A percentile compares a stretch with the other conserved stretches of the same genome.
Conservation (phyloP, 2,329 filamentous ascomycete species). For the Diaporthe citrichinensis region DNA sequence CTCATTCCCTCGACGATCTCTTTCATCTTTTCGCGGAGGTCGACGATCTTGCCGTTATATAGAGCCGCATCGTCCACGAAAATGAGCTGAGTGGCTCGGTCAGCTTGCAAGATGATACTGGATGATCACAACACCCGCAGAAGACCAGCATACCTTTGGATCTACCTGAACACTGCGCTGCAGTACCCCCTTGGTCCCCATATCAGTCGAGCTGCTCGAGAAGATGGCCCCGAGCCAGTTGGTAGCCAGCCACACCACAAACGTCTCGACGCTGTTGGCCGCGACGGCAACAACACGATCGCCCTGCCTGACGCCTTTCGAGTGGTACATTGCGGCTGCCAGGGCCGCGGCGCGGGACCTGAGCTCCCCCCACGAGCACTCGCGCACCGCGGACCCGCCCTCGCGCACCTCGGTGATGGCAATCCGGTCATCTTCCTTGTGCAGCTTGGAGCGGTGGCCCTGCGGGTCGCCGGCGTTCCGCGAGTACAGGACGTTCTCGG, state of each 20-base stretch:
- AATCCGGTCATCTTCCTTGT: constrained; percentile 80
- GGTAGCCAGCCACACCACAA: constrained; percentile 78
- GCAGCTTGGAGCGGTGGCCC: constrained; percentile 62
- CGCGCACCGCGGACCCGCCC: constrained; percentile 67
- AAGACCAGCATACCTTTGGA: constrained; percentile 67
- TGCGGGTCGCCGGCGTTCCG: constrained; percentile 54
- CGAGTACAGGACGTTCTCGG: constrained; percentile 83
- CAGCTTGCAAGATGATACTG: constrained; percentile 36
- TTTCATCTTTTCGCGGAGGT: constrained; percentile 80
- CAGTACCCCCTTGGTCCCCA: constrained; percentile 83
- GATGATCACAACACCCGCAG: not conserved
- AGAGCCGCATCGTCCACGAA: constrained; percentile 86
- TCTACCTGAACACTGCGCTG: constrained; percentile 82
- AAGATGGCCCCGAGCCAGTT: constrained; percentile 82
- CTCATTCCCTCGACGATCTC: constrained; percentile 76
- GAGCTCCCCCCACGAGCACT: constrained; percentile 78
- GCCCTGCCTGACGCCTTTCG: constrained; percentile 76
- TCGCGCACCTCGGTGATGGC: constrained; percentile 82
- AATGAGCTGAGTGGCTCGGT: constrained; percentile 65
- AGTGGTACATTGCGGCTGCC: constrained; percentile 74
- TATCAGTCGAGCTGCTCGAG: constrained; percentile 83
- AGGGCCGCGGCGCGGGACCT: constrained; percentile 70
- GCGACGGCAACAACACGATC: constrained; percentile 84
- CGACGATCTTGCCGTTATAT: constrained; percentile 83
- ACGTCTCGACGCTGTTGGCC: constrained; percentile 81